A percentile compares a stretch with the other conserved stretches of the same genome.
phyloP scores from a whole-genome alignment of 345 rosid species.

The Tarenaya hassleriana region DNA sequence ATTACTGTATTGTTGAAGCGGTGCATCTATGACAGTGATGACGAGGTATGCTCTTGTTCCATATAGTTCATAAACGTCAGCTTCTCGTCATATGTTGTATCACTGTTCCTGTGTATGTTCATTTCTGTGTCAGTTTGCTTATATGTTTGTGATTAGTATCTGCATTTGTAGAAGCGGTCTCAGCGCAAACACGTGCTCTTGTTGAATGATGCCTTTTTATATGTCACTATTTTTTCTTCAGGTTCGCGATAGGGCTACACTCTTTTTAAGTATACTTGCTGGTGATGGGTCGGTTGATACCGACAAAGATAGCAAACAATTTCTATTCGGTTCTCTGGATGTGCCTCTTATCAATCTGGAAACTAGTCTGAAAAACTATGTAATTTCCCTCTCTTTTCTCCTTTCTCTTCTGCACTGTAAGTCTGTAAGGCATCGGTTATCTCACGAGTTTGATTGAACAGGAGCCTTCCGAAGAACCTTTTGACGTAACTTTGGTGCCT shows the following conservation, averaged over 20 bases:
- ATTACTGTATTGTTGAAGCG: constrained; percentile 82
- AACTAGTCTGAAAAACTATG: constrained; percentile 85
- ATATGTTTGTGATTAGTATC: constrained; percentile 4
- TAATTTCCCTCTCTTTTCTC: constrained; percentile 35
- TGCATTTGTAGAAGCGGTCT: constrained; percentile 1
- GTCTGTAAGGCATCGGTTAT: constrained; percentile 20
- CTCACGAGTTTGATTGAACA: constrained; percentile 30
- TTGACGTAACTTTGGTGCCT: constrained; percentile 78
- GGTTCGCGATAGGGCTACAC: constrained; percentile 99
- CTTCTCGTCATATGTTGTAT: constrained; percentile 7
- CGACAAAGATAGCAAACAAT: constrained; percentile 50
- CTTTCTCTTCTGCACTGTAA: constrained; percentile 9
- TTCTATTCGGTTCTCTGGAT: constrained; percentile 79
- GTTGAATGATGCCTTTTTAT: constrained; percentile 2
- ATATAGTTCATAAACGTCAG: constrained; percentile 7
- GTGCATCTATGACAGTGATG: constrained; percentile 91
- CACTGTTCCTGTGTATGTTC: constrained; percentile 1
- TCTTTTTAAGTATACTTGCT: constrained; percentile 75
- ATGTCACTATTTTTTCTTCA: constrained; percentile 19
- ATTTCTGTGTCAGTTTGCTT: constrained; percentile 4
- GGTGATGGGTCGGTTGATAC: constrained; percentile 60
- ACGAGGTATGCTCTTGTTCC: constrained; percentile 56
- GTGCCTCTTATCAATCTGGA: constrained; percentile 82
- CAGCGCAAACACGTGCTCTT: constrained; percentile 11
- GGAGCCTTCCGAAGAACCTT: constrained; percentile 82